Evolutionary conservation across 2,329 filamentous ascomycete species (phyloP).

Genomic region (Trichoderma sp.): DNA sequence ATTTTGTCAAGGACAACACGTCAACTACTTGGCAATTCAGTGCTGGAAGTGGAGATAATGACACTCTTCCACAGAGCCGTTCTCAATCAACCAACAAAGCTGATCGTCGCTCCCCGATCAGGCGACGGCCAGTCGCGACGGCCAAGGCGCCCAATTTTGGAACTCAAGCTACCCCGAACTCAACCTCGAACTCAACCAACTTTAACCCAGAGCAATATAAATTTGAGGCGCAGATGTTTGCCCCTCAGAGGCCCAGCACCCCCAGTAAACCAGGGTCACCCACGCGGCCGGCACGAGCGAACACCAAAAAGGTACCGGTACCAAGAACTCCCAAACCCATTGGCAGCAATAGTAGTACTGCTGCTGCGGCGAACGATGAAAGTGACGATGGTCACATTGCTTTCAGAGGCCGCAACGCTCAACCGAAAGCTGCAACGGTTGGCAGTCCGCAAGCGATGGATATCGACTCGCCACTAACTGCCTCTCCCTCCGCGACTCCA

Average conservation of each 20-base stretch:
- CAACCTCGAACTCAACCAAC: conserved; percentile 38
- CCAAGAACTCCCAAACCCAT: conserved; percentile 59
- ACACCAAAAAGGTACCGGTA: conserved; percentile 59
- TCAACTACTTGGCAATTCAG: conserved; percentile 55
- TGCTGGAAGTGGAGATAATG: conserved; percentile 49
- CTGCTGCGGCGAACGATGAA: conserved; percentile 53
- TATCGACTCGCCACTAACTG: conserved; percentile 58
- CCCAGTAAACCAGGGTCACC: conserved; percentile 49
- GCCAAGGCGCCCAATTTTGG: conserved; percentile 33
- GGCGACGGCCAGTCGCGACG: conserved; percentile 34
- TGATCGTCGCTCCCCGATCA: conserved; percentile 39
- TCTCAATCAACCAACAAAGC: conserved; percentile 48
- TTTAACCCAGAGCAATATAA: conserved; percentile 60
- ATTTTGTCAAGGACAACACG: conserved; percentile 57
- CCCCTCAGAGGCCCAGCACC: conserved; percentile 44
- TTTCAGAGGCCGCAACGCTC: conserved; percentile 43
- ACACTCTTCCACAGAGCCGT: conserved; percentile 37
- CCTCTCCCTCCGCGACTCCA: background rate
- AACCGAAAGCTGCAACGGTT: conserved; percentile 36
- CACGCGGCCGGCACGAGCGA: conserved; percentile 48
- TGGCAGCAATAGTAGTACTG: conserved; percentile 51
- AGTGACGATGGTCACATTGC: conserved; percentile 48
- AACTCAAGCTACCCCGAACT: conserved; percentile 33
- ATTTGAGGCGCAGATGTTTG: conserved; percentile 60
- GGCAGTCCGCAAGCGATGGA: conserved; percentile 66